Conservation (phyloP, 805 yeast genomes). For the Candida coquimbonensis region DNA sequence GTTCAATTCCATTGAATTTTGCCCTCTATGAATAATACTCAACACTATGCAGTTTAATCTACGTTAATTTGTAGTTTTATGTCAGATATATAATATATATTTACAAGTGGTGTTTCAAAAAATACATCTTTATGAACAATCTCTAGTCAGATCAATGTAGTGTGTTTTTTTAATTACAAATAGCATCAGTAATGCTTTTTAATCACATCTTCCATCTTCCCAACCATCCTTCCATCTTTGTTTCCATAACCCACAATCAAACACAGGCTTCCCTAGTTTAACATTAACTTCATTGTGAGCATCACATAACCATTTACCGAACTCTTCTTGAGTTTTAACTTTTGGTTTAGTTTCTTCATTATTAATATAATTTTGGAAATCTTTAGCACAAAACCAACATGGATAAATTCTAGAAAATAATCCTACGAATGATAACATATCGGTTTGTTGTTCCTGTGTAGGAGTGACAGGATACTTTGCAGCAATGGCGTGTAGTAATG, state of each 20-base stretch:
- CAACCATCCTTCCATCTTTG: constrained; percentile 95
- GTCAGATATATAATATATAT: not conserved
- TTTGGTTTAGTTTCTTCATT: constrained; percentile 38
- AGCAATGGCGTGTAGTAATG: constrained; percentile 81
- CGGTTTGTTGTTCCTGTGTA: constrained; percentile 50
- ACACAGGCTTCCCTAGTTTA: constrained; percentile 77
- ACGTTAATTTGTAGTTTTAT: not conserved
- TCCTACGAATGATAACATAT: constrained; percentile 61
- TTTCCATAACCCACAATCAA: constrained; percentile 87
- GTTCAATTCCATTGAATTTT: constrained; percentile 79
- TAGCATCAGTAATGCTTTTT: not conserved
- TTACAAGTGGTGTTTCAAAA: not conserved
- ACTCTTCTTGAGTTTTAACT: constrained; percentile 62
- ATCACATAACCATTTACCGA: constrained; percentile 88
- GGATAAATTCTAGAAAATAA: constrained; percentile 82
- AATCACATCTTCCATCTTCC: constrained; percentile 52
- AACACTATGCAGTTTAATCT: no score
- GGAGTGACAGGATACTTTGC: constrained; percentile 82
- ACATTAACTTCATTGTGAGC: constrained; percentile 93
- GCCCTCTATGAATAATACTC: constrained; percentile 13
- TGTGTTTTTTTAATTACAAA: not conserved
- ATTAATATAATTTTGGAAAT: constrained; percentile 58
- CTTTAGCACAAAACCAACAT: constrained; percentile 89
- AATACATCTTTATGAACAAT: not conserved
- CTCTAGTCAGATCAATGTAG: not conserved